Evolutionary conservation across 1,284 basidiomycete species (phyloP), one percentile per base, ranked within the genome.

Genomic region (Sporisorium iseilematis-ciliati): DNA sequence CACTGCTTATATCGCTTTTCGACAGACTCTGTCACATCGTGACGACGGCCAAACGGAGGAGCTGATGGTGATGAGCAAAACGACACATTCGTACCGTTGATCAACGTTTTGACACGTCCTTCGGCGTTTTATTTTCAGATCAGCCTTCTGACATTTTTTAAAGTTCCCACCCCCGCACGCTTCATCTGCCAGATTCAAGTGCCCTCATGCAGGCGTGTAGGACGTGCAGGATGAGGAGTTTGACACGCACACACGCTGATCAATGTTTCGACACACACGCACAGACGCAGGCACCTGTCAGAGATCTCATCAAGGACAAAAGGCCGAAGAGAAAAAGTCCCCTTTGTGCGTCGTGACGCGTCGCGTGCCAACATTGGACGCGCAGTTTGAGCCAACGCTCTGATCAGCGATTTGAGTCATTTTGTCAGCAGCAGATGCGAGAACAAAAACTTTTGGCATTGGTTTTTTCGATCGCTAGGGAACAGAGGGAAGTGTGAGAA

Each of bases 291-390:
- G 21, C 18, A 8, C 23, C 41, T 57, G 49, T 57, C 62, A 29
- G 6, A n/a, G 6, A 11, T n/a, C 42, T 29, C 14, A 45, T 55
- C 52, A 42, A 33, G 25, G 7, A 12, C 4, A 25, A 50, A 50
- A 23, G 21, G 21, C 31, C 31, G 10, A n/a, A 33, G 31, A 33
- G 29, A 26, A n/a, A 23, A 40, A 18, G 18, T n/a, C 52, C 62
- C 62, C 55, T 58, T 65, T 65, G 55, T 57, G n/a, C 50, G 29
- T 65, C 62, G 56, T 48, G 62, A 57, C 56, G 56, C 55, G 62
- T 64, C 55, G 51, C 12, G 51, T 5, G n/a, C 6, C 26, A 41
- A 48, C 10, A 29, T 48, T 46, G 31, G 10, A 33, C n/a, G 43
- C 43, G 25, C 6, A 26, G 6, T 18, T 23, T 20, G 26, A 50